These are phyloP conservation scores for Sutorius eximius DNA, from an alignment of 1,284 basidiomycete genomes.

Conservation along the genomic window DNA sequence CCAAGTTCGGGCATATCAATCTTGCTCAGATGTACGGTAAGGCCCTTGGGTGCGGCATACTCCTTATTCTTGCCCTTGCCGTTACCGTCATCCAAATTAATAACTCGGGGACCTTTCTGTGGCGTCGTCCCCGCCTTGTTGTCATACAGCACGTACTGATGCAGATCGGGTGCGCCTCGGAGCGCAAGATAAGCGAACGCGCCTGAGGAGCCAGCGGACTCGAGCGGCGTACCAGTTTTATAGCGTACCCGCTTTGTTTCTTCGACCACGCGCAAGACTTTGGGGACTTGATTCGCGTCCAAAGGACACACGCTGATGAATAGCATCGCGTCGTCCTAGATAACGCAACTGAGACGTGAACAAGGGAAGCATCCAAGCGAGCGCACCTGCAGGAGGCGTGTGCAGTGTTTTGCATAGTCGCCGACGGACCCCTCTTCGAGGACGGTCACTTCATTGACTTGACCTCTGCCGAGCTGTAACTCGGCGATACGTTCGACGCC, in stretches of 20 bases:
- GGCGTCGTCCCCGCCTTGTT: constrained; percentile 31
- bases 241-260: constrained; percentile 73
- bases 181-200: neutral
- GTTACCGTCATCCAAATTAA: constrained; percentile 59
- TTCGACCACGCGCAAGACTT: constrained; percentile 77
- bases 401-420: constrained; percentile 72
- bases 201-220: neutral
- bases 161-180: constrained; percentile 62
- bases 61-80: constrained; percentile 42
- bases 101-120: constrained; percentile 60
- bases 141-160: constrained; percentile 79
- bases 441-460: constrained; percentile 73
- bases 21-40: constrained; percentile 76
- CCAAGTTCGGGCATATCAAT: constrained; percentile 79
- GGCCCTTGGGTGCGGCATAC: constrained; percentile 64
- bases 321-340: constrained; percentile 75
- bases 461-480: constrained; percentile 60
- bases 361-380: neutral
- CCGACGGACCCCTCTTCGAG: constrained; percentile 60
- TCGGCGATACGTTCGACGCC: constrained; percentile 68
- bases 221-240: constrained; percentile 53
- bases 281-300: constrained; percentile 65
- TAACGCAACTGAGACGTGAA: neutral
- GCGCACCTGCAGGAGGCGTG: constrained; percentile 58
- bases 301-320: constrained; percentile 73